These are phyloP conservation scores for Flaveria floridana DNA, from an alignment of 140 eudicot species.

Conservation along the genomic window DNA sequence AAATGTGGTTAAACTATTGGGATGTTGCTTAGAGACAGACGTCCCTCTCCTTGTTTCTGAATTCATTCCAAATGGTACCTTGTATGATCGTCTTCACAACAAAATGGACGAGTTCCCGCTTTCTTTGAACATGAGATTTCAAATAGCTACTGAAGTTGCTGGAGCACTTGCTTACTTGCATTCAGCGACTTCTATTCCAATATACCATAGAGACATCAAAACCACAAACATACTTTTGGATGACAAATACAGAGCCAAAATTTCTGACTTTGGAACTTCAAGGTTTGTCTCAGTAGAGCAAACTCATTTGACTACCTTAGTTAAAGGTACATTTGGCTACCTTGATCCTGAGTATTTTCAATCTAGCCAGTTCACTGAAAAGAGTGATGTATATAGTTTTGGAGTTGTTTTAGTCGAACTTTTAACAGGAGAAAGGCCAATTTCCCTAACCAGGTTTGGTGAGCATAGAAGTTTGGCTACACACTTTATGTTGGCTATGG, in stretches of 20 bases:
- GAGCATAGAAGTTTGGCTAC: conserved; percentile 17
- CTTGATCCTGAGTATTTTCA: background rate
- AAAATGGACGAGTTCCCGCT: conserved; percentile 9
- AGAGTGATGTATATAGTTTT: conserved; percentile 17
- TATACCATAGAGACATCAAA: conserved; percentile 14
- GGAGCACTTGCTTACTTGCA: conserved; percentile 12
- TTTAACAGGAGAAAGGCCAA: conserved; percentile 6
- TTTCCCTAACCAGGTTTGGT: conserved; percentile 5
- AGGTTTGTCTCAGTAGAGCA: background rate
- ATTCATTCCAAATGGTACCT: conserved; percentile 30
- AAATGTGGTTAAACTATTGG: background rate
- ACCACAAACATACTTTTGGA: background rate
- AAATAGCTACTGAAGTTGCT: conserved; percentile 14
- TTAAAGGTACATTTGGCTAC: background rate
- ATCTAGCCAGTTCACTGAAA: background rate
- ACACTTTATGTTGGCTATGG: conserved; percentile 19
- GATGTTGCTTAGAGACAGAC: background rate
- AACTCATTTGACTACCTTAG: conserved; percentile 11
- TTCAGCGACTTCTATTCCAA: conserved; percentile 5
- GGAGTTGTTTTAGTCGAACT: conserved; percentile 19
- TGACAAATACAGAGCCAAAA: background rate
- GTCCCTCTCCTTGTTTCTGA: conserved; percentile 22
- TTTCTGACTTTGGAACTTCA: conserved; percentile 12
- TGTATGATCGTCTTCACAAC: conserved; percentile 23
- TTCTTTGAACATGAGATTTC: conserved; percentile 6